Evolutionary conservation across 2,329 filamentous ascomycete genomes (phyloP).

Genomic region (Cladosporium sp.): DNA sequence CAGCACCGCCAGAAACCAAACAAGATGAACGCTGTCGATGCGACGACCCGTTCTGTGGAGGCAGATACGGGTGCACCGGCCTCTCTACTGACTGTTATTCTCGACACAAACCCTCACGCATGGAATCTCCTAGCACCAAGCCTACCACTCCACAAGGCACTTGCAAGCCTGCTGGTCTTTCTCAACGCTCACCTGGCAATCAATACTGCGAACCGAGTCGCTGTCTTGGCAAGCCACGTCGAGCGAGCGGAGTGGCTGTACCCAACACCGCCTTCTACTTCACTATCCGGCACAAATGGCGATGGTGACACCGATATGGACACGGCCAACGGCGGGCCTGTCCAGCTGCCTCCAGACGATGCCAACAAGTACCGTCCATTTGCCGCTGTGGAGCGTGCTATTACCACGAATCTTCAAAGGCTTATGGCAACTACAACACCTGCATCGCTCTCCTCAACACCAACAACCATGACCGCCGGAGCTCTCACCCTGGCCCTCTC

Average conservation of each 20-base stretch:
- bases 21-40: conserved; percentile 63
- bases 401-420: conserved; percentile 68
- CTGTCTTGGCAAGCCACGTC: conserved; percentile 83
- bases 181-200: conserved; percentile 94
- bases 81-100: conserved; percentile 81
- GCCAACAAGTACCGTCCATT: conserved; percentile 95
- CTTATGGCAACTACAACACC: conserved; percentile 67
- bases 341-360: conserved; percentile 35
- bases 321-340: conserved; percentile 23
- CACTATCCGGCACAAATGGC: conserved; percentile 20
- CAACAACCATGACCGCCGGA: conserved; percentile 83
- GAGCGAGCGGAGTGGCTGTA: conserved; percentile 88
- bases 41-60: conserved; percentile 42
- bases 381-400: conserved; percentile 75
- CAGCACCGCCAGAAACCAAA: background rate
- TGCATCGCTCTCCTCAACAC: conserved; percentile 60
- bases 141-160: conserved; percentile 75
- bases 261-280: conserved; percentile 49
- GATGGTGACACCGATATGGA: conserved; percentile 31
- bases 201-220: conserved; percentile 88
- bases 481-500: conserved; percentile 84
- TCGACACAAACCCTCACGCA: conserved; percentile 95
- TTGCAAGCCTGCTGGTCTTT: conserved; percentile 90
- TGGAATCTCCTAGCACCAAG: conserved; percentile 74
- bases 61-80: conserved; percentile 49